phyloP scores from a whole-genome alignment of 2,329 filamentous ascomycete species.

The Hymenoscyphus infarciens region DNA sequence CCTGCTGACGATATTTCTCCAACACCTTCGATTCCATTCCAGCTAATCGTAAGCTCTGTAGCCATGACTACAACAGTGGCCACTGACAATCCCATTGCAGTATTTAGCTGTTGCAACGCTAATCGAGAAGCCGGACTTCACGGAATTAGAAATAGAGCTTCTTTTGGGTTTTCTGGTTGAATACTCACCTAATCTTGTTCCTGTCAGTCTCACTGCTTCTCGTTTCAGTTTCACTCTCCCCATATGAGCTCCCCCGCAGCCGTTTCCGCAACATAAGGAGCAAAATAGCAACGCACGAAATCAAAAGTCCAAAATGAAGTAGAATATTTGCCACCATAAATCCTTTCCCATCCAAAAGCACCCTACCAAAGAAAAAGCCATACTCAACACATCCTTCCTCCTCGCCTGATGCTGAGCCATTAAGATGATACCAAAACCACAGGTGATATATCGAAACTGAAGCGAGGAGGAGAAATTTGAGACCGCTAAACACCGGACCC shows the following conservation, averaged over 20 bases:
- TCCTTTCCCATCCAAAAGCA: slow-evolving; percentile 12
- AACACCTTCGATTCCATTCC: slow-evolving; percentile 28
- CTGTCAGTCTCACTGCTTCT: too few species aligned
- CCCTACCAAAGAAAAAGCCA: slow-evolving; percentile 19
- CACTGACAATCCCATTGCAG: slow-evolving; percentile 11
- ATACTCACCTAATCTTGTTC: too few species aligned
- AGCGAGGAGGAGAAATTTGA: slow-evolving; percentile 16
- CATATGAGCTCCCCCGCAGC: not conserved
- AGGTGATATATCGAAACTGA: slow-evolving; percentile 17
- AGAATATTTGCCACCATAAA: slow-evolving; percentile 15
- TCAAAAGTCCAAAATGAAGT: slow-evolving; percentile 15
- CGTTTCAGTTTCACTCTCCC: not conserved
- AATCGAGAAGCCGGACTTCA: too few species aligned
- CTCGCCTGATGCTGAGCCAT: not conserved
- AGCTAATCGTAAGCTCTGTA: slow-evolving; percentile 26
- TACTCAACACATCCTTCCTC: slow-evolving; percentile 11
- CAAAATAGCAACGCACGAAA: slow-evolving; percentile 12
- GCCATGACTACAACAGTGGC: slow-evolving; percentile 12
- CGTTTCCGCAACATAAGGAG: not conserved
- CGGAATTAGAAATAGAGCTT: too few species aligned
- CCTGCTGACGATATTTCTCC: slow-evolving; percentile 25
- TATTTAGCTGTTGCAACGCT: not conserved
- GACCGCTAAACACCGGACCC: slow-evolving; percentile 10
- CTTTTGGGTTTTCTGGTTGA: too few species aligned
- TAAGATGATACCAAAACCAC: slow-evolving; percentile 19